Base-by-base conservation (phyloP, 2,329 filamentous ascomycete species). In the Aspergillus intermedius region DNA sequence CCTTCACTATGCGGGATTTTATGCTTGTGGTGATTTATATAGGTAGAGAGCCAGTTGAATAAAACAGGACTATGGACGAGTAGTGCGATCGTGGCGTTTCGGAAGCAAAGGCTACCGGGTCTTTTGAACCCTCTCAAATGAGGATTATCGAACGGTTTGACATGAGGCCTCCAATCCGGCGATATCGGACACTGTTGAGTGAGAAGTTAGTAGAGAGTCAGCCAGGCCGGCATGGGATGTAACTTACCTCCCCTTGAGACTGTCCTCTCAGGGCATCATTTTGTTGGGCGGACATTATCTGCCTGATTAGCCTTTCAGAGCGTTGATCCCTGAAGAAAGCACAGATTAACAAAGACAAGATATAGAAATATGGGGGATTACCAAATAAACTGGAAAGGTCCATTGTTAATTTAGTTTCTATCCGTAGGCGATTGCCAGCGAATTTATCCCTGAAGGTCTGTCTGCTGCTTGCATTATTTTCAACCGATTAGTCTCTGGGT, bases 21-120 rank as follows among this genome's bases (percentile, higher is more conserved):
- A 19, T 13, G 37, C 2, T 23, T 15, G 22, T 53, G 42, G 2
- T 10, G 39, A 3, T 30, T 39, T 4, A 15, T 28, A 13, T 54
- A 52, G 23, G 42, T 48, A 3, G 40, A 7, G 2, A 59, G 21
- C 54, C 60, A 65, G 28, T 63, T 57, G 30, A 60, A 5, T 21
- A 67, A 47, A 1, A 54, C 8, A 2, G 60, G 57, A 1, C 52
- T 54, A 51, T 64, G 59, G n/a, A 66, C 49, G 21, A 66, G 47
- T 37, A 59, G 25, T 12, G 56, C 47, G 5, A 64, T 49, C 12
- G 46, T 45, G 6, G 52, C 50, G 50, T 64, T 67, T 15, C 62
- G 57, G 51, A 66, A 67, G 48, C 64, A 65, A 8, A 57, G 40
- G 21, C 34, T 41, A 3, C 30, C n/a, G 9, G 41, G 25, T 19